Conservation (phyloP, 768 basidiomycete species). For the Pholiota conissans region DNA sequence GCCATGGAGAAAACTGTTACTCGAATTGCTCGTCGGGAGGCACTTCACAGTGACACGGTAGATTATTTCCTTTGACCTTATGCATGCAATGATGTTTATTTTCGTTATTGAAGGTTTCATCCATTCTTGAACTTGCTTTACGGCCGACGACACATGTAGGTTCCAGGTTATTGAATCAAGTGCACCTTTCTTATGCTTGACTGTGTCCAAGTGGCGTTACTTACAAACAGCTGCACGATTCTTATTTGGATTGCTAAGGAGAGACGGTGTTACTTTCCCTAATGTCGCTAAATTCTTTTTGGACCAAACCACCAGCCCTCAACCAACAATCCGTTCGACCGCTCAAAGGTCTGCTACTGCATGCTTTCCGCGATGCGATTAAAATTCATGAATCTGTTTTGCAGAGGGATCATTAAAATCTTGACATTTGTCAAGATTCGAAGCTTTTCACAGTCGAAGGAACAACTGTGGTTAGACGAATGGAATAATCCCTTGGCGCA, state of each 20-base stretch:
- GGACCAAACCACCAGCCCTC: slow-evolving; percentile 65
- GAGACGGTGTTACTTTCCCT: slow-evolving; percentile 56
- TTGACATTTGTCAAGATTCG: slow-evolving; percentile 73
- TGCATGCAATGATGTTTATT: slow-evolving; percentile 9
- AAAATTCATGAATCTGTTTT: background rate
- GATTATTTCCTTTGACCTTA: slow-evolving; percentile 3
- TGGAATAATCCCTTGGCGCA: slow-evolving; percentile 65
- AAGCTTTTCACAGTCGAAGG: slow-evolving; percentile 60
- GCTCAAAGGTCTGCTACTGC: slow-evolving; percentile 57
- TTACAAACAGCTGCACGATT: slow-evolving; percentile 69
- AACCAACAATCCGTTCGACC: slow-evolving; percentile 62
- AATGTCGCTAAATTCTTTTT: slow-evolving; percentile 64
- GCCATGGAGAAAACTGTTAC: slow-evolving; percentile 41
- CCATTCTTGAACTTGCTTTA: slow-evolving; percentile 60
- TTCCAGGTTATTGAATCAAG: slow-evolving; percentile 14
- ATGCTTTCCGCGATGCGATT: background rate
- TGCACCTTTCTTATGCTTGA: slow-evolving; percentile 10
- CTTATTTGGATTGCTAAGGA: slow-evolving; percentile 58
- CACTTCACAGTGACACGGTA: slow-evolving; percentile 52
- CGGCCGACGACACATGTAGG: slow-evolving; percentile 72
- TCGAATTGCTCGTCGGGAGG: slow-evolving; percentile 45
- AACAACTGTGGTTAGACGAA: slow-evolving; percentile 73
- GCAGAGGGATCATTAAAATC: slow-evolving; percentile 67
- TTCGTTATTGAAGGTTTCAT: slow-evolving; percentile 44
- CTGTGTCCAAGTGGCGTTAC: slow-evolving; percentile 69